Conservation (phyloP, 805 yeast genomes). For the Pichia nanzhaoensis region DNA sequence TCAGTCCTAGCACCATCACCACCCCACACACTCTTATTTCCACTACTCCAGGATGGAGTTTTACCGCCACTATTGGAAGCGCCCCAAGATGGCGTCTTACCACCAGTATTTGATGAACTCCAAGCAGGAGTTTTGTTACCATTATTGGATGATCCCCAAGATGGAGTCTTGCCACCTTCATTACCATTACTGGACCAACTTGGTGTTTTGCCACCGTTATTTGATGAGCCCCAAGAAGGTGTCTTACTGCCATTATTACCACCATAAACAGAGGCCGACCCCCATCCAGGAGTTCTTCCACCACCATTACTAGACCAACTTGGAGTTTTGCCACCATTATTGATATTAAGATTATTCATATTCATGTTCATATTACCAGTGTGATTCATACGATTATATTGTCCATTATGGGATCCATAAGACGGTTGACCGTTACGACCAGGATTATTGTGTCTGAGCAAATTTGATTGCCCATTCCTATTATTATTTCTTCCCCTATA, state of each 20-base stretch:
- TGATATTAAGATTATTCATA: conserved; percentile 4
- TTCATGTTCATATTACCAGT: not conserved
- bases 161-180: conserved; percentile 41
- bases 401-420: conserved; percentile 4
- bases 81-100: conserved; percentile 41
- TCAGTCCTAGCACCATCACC: conserved; percentile 23
- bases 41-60: conserved; percentile 34
- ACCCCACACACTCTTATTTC: conserved; percentile 23
- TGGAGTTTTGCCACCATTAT: conserved; percentile 24
- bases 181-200: conserved; percentile 29
- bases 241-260: conserved; percentile 16
- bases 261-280: conserved; percentile 3
- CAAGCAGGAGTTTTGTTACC: conserved; percentile 38
- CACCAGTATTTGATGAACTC: conserved; percentile 24
- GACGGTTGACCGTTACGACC: conserved; percentile 1
- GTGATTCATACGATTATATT: not conserved
- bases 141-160: conserved; percentile 38
- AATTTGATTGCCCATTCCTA: not conserved
- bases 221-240: conserved; percentile 21
- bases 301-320: conserved; percentile 28
- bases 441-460: not conserved
- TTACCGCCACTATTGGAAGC: conserved; percentile 34
- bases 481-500: conserved; percentile 29
- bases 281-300: conserved; percentile 53
- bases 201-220: conserved; percentile 28